A percentile compares a stretch with the other conserved stretches of the same genome.
Evolutionary conservation across 2,329 filamentous ascomycete species (phyloP).

Genomic region (Botrytis elliptica): DNA sequence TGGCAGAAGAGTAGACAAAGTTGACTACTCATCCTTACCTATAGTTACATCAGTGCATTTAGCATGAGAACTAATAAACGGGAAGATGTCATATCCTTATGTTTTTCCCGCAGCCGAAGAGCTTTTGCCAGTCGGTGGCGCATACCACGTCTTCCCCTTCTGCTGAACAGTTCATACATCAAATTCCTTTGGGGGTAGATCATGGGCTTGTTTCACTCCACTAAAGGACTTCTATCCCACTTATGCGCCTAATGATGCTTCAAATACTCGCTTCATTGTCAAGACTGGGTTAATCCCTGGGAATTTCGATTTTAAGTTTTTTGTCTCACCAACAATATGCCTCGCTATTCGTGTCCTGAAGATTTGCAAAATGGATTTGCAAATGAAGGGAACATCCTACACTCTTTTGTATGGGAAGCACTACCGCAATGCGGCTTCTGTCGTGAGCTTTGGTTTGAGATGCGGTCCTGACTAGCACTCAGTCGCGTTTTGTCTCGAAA

Average conservation of each 20-base stretch:
- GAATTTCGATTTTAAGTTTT: neutral
- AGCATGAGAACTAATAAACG: slow-evolving; percentile 16
- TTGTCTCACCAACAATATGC: slow-evolving; percentile 15
- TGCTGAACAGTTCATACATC: slow-evolving; percentile 18
- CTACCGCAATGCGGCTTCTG: slow-evolving; percentile 20
- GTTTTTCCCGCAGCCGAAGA: slow-evolving; percentile 13
- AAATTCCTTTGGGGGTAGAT: slow-evolving; percentile 1
- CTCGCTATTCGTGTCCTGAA: slow-evolving; percentile 11
- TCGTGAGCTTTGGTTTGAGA: slow-evolving; percentile 5
- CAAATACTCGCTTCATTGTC: neutral
- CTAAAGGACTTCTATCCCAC: slow-evolving; percentile 18
- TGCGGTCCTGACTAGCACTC: slow-evolving; percentile 14
- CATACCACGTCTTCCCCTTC: slow-evolving; percentile 5
- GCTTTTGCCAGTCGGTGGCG: slow-evolving; percentile 21
- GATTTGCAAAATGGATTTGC: slow-evolving; percentile 6
- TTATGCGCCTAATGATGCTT: slow-evolving; percentile 16
- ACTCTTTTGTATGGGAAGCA: neutral
- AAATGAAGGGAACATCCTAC: slow-evolving; percentile 14
- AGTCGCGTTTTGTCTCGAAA: slow-evolving; percentile 5
- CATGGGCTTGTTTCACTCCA: slow-evolving; percentile 17
- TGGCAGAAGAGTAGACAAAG: slow-evolving; percentile 15
- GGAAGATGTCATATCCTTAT: slow-evolving; percentile 8
- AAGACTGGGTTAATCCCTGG: slow-evolving; percentile 13
- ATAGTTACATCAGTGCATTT: slow-evolving; percentile 10
- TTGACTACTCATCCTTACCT: slow-evolving; percentile 15